Evolutionary conservation across 2,329 filamentous ascomycete species (phyloP), one percentile per base, ranked within the genome.

Genomic region (Monilinia vaccinii-corymbosi): DNA sequence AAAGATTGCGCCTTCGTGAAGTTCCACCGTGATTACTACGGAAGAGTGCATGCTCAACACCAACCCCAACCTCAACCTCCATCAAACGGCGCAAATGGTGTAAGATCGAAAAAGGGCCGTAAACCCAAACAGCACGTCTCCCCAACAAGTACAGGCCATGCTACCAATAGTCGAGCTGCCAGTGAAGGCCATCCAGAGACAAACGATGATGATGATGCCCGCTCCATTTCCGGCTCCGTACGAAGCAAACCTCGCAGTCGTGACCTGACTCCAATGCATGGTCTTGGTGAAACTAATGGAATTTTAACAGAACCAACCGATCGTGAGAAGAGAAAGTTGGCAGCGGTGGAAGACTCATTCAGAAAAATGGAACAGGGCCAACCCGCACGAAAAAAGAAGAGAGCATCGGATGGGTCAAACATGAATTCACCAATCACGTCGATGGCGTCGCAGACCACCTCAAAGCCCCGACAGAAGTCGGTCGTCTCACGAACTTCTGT

Each of bases 161-260:
- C 81, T 36, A 82, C 79, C 7, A 85, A 84, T 65, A 87, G 84
- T 68, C 79, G 84, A 55, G 84, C 84, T 56, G 76, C 81, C 46
- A 87, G 84, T 69, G 84, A 87, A 70, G 81, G 80, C 10, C 81
- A 80, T 25, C 70, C 73, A 40, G 83, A 87, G 6, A 81, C 84
- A 60, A 66, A 66, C 31, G 75, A 75, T 14, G 83, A 86, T 34
- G 76, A 79, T 40, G 84, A 86, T 62, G 74, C 67, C 28, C 73
- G 73, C 31, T 80, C 79, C 0, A 73, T 75, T 1, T 71, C 82
- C 13, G 76, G 75, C 28, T 80, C 79, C 25, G 78, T 79, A 9
- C 79, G 79, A 62, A 86, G 84, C 74, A 88, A 88, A 68, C 82
- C 85, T 11, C 78, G 81, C 0, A 88, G 84, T 67, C 80, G 85